Evolutionary conservation across 2,329 filamentous ascomycete species (phyloP).

Genomic region (Curvularia sp.): DNA sequence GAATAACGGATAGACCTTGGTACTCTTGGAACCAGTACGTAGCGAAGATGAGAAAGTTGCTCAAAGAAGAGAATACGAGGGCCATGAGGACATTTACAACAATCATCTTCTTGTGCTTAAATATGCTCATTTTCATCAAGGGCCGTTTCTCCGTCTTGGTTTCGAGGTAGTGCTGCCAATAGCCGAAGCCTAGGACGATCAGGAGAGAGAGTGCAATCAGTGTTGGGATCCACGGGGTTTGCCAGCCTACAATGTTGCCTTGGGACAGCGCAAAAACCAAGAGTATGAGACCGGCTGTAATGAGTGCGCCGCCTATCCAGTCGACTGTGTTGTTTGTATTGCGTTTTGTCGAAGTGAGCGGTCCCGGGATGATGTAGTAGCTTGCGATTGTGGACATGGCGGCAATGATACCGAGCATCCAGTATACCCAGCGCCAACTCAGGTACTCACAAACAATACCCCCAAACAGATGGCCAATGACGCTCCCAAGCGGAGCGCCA

Average conservation of each 20-base stretch:
- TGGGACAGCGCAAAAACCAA: conserved; percentile 72
- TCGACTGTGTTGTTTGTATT: conserved; percentile 61
- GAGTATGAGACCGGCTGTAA: conserved; percentile 67
- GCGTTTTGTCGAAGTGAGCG: conserved; percentile 45
- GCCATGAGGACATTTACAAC: not conserved
- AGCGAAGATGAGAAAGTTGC: not conserved
- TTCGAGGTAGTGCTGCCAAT: conserved; percentile 69
- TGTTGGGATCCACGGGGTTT: conserved; percentile 65
- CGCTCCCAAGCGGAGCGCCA: conserved; percentile 68
- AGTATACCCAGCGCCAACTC: conserved; percentile 52
- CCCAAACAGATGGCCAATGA: conserved; percentile 70
- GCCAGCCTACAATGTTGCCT: conserved; percentile 73
- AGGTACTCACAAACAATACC: conserved; percentile 68
- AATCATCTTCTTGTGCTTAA: conserved; percentile 63
- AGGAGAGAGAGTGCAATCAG: conserved; percentile 66
- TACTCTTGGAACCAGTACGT: not conserved
- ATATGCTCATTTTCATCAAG: conserved; percentile 72
- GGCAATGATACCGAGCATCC: conserved; percentile 67
- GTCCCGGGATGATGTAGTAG: conserved; percentile 65
- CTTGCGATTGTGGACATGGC: conserved; percentile 64
- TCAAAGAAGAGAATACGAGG: not conserved
- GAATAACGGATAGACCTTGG: not conserved
- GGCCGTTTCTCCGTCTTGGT: conserved; percentile 59
- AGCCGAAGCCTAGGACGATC: conserved; percentile 63
- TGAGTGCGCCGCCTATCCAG: conserved; percentile 69